Evolutionary conservation across 768 basidiomycete genomes (phyloP), one percentile per base, ranked within the genome.

Genomic region (Tricholoma bakamatsutake): DNA sequence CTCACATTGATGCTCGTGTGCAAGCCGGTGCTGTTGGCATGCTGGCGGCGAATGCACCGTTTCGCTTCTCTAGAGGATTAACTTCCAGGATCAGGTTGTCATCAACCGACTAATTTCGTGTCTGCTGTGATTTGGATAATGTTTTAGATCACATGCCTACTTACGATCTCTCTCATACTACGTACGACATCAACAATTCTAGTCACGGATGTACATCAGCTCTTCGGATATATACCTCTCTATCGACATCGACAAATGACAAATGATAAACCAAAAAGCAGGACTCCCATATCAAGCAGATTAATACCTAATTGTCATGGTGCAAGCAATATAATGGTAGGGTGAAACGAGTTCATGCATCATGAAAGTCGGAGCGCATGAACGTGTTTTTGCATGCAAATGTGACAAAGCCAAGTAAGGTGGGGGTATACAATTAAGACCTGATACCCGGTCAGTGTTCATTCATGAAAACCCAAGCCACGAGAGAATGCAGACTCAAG

Each of bases 371-470:
- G 15, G 30, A 48, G 46, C 30, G n/a, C 31, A 47, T 47, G 28
- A 47, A 30, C n/a, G 15, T 28, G 4, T 47, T 52, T 52, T 42
- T 27, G 37, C 37, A 30, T 15, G 17, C 18, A 50, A 28, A 35
- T 18, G 50, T 27, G 50, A 51, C 33, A 18, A 37, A 30, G 8
- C 8, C 30, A 52, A 50, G 50, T 56, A 17, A 33, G 40, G 53
- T 42, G 55, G 58, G 57, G 61, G 49, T 57, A 61, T 64, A 59
- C 57, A 62, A 82, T 88, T 73, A 88, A 68, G 85, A 86, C 86
- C 86, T 88, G 83, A 80, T 79, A 79, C 76, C 75, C 72, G 79
- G 76, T 88, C 80, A 88, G 86, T 73, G 73, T 74, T 72, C 69
- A 67, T 69, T 71, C 71, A 64, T 62, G 47, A 45, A 34, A 8